phyloP scores from a whole-genome alignment of 208 protist genomes.

The Naegleria fowleri region DNA sequence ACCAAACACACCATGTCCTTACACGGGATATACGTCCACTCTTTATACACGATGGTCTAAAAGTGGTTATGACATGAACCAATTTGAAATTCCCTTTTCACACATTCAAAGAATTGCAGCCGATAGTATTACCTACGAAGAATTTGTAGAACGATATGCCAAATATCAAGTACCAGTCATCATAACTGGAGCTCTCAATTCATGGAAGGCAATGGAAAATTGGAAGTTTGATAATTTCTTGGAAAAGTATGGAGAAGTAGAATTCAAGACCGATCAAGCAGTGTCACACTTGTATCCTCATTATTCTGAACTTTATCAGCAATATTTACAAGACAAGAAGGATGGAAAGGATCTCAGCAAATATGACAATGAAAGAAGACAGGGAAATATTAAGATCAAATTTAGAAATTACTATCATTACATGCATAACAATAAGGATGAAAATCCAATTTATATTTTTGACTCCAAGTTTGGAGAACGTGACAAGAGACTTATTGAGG shows the following conservation, averaged over 20 bases:
- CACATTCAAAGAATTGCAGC: neutral
- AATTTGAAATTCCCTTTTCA: neutral
- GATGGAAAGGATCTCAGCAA: neutral
- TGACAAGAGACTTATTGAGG: neutral
- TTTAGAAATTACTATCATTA: conserved; percentile 10
- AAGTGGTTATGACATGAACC: neutral
- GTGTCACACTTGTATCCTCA: neutral
- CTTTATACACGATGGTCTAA: neutral
- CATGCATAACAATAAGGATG: neutral
- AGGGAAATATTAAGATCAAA: neutral
- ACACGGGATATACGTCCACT: neutral
- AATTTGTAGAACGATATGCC: neutral
- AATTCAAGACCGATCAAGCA: neutral
- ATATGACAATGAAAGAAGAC: neutral
- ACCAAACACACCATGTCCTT: neutral
- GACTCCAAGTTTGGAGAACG: conserved; percentile 15
- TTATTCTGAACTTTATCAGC: neutral
- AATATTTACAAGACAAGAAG: neutral
- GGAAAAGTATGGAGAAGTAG: neutral
- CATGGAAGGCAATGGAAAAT: conserved; percentile 7
- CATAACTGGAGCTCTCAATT: neutral
- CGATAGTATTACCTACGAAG: neutral
- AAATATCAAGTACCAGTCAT: neutral
- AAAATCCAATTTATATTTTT: conserved; percentile 28
- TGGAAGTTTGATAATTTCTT: neutral